Base-by-base conservation (phyloP, 2,329 filamentous ascomycete genomes). In the Hypoxylon sp. region DNA sequence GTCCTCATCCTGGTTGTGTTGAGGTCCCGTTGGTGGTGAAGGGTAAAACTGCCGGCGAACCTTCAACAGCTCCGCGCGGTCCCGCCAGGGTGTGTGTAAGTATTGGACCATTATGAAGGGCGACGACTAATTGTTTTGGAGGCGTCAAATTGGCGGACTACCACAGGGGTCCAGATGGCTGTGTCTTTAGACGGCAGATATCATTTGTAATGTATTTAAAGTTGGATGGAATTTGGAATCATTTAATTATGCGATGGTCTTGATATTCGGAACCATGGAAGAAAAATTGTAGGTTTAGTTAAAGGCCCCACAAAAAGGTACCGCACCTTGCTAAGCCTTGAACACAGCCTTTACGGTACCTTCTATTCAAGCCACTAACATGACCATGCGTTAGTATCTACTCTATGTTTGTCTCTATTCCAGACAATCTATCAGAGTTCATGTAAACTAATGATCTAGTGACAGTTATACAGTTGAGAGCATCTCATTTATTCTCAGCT, bases 51-150 rank as follows among this genome's bases (percentile, higher is more conserved):
- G 86, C 58, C 82, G 78, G 67, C 91, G 87, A 59, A 94, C 87
- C 53, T 82, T 79, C 63, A 93, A 84, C 67, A 94, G 87, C 77
- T 94, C 91, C 64, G 81, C 77, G 60, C 84, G 86, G 78, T 87
- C 82, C 71, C 91, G 89, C 92, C 92, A 94, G 35, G 91, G 91
- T 60, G 91, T 93, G 75, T 92, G 89, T 69, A 91, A 85, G 80
- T 92, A 93, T 76, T 90, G 88, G 29, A 91, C 88, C 90, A 92
- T 92, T 35, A 17, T 44, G 39, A 44, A 54, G 29, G 17, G 37
- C 22, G 24, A 24, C 24, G 33, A 6, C 44, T 11, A 60, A 48
- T 26, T 22, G 31, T n/a, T 3, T 13, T 39, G 33, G 11, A 26
- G 13, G 46, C 9, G 5, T 26, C 29, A 37, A 44, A 35, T 55